Evolutionary conservation across 164 flowering plant species (phyloP).

Genomic region (Kalanchoe fedtschenkoi): DNA sequence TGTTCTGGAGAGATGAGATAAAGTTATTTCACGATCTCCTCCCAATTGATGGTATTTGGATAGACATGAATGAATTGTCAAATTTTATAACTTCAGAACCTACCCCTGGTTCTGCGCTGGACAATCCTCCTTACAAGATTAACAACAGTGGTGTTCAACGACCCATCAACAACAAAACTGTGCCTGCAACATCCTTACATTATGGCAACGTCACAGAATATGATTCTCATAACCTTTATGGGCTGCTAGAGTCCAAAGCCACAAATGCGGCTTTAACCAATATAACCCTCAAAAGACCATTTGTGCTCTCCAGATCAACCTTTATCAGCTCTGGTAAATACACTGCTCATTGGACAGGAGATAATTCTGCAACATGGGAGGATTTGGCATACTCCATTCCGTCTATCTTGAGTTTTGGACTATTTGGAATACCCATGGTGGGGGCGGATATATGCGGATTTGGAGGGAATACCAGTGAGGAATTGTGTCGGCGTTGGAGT

Average conservation of each 20-base stretch:
- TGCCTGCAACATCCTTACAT: slow-evolving; percentile 50
- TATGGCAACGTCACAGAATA: slow-evolving; percentile 47
- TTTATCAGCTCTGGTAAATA: slow-evolving; percentile 69
- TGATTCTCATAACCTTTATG: slow-evolving; percentile 55
- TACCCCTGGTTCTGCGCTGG: slow-evolving; percentile 33
- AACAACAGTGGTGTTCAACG: slow-evolving; percentile 20
- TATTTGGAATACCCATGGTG: slow-evolving; percentile 82
- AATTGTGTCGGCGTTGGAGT: slow-evolving; percentile 78
- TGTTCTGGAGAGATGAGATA: slow-evolving; percentile 56
- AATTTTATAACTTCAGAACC: slow-evolving; percentile 46
- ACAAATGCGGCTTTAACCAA: slow-evolving; percentile 42
- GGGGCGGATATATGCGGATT: slow-evolving; percentile 93
- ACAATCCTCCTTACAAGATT: slow-evolving; percentile 73
- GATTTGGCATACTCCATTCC: slow-evolving; percentile 63
- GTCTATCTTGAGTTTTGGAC: slow-evolving; percentile 47
- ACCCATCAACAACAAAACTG: slow-evolving; percentile 38
- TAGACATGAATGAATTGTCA: slow-evolving; percentile 85
- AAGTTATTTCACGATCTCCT: slow-evolving; percentile 33
- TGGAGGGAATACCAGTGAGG: slow-evolving; percentile 44
- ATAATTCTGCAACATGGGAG: slow-evolving; percentile 67
- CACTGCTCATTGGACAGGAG: slow-evolving; percentile 89
- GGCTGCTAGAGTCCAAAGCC: slow-evolving; percentile 43
- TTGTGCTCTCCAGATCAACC: slow-evolving; percentile 62
- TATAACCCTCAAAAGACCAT: slow-evolving; percentile 48
- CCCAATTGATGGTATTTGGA: slow-evolving; percentile 75